Evolutionary conservation across 139 green algal genomes (phyloP).

Genomic region (Haematococcus lacustris): DNA sequence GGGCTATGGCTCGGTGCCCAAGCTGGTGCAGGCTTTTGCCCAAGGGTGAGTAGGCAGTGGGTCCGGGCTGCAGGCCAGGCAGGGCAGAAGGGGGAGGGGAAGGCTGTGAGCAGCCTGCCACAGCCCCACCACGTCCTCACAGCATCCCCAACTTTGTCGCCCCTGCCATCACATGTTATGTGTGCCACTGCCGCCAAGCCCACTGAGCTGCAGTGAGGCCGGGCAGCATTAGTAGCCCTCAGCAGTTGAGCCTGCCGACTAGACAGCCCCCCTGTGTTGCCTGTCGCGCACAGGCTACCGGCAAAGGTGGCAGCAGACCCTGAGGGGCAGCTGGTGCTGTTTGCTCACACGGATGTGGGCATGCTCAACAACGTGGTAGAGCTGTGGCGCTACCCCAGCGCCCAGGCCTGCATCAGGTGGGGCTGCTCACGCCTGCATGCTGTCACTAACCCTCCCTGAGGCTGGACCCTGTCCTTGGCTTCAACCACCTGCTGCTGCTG

Average conservation of each 20-base stretch:
- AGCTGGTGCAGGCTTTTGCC: constrained; percentile 49
- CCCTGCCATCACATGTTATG: background rate
- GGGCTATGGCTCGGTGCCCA: constrained; percentile 64
- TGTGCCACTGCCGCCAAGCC: too few species aligned
- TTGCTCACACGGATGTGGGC: constrained; percentile 61
- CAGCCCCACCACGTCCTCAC: too few species aligned
- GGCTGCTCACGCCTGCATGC: too few species aligned
- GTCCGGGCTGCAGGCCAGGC: background rate
- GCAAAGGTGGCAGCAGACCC: constrained; percentile 60
- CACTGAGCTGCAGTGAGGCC: too few species aligned
- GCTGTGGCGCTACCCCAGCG: constrained; percentile 67
- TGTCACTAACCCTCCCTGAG: too few species aligned
- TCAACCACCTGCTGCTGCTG: background rate
- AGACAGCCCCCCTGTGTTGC: too few species aligned
- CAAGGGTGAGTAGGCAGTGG: constrained; percentile 29
- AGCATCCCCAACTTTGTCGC: too few species aligned
- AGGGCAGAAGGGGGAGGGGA: too few species aligned
- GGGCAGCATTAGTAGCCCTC: too few species aligned
- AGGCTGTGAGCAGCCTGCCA: too few species aligned
- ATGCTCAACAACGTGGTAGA: constrained; percentile 69
- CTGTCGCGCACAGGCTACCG: constrained; percentile 46
- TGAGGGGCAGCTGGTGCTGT: constrained; percentile 49
- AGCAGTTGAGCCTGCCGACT: too few species aligned
- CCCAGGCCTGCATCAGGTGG: constrained; percentile 54
- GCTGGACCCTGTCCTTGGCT: too few species aligned